Evolutionary conservation across 495 filamentous ascomycete species (phyloP).

Genomic region (Trichoderma erinaceum): DNA sequence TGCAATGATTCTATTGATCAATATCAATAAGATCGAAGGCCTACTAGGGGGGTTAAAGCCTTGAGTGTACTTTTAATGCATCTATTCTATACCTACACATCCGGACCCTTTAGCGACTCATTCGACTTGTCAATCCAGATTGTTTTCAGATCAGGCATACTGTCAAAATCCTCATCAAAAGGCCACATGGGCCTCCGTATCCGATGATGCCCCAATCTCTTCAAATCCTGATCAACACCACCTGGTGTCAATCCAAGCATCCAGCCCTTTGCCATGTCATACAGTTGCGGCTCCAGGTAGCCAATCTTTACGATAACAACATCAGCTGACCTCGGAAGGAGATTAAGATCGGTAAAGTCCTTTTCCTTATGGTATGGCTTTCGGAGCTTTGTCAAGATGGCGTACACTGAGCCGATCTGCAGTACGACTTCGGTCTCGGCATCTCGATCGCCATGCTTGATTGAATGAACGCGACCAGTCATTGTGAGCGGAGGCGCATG

Average conservation of each 20-base stretch:
- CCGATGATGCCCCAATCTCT: slow-evolving; percentile 42
- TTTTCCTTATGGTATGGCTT: slow-evolving; percentile 53
- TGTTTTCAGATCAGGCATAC: slow-evolving; percentile 35
- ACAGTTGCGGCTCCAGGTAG: slow-evolving; percentile 53
- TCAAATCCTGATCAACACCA: slow-evolving; percentile 50
- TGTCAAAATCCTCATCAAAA: slow-evolving; percentile 39
- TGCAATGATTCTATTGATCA: too few relatives aligned
- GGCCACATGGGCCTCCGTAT: slow-evolving; percentile 53
- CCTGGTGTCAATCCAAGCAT: slow-evolving; percentile 50
- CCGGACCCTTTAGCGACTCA: slow-evolving; percentile 26
- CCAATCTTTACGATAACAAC: slow-evolving; percentile 57
- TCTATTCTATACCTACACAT: slow-evolving; percentile 18
- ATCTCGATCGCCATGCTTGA: slow-evolving; percentile 47
- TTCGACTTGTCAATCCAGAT: slow-evolving; percentile 40
- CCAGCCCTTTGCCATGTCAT: slow-evolving; percentile 51
- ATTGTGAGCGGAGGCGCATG: slow-evolving; percentile 49
- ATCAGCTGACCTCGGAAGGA: slow-evolving; percentile 41
- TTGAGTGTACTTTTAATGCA: background rate
- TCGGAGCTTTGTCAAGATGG: slow-evolving; percentile 49
- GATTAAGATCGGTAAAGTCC: slow-evolving; percentile 48
- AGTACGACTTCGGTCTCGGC: slow-evolving; percentile 47
- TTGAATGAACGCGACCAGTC: slow-evolving; percentile 48
- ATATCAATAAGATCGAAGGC: too few relatives aligned
- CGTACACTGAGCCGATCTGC: slow-evolving; percentile 48
- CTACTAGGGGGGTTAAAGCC: too few relatives aligned